Percentiles rank a stretch among this genome's conserved stretches.
Evolutionary conservation across 208 protist genomes (phyloP).

Genomic region (Acanthamoeba lenticulata): DNA sequence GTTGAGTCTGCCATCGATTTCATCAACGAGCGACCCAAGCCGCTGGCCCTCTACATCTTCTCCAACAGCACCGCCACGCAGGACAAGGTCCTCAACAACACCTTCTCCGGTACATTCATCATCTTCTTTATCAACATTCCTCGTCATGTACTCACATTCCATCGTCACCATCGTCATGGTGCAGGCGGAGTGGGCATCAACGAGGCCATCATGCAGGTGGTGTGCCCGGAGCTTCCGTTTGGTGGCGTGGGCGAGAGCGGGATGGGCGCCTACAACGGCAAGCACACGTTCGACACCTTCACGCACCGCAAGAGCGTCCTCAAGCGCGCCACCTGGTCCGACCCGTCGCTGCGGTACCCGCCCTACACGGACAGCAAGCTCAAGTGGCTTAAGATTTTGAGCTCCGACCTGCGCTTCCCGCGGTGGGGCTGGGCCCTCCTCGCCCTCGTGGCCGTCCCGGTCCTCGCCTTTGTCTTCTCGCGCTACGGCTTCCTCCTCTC

Average conservation of each 20-base stretch:
- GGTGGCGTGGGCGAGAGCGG: conserved; percentile 90
- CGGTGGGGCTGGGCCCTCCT: background rate
- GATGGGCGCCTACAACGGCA: conserved; percentile 91
- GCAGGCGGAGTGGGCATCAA: conserved; percentile 76
- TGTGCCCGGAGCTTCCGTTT: conserved; percentile 88
- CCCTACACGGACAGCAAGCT: conserved; percentile 69
- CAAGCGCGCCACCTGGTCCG: background rate
- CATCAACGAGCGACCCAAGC: conserved; percentile 85
- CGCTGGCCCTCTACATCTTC: conserved; percentile 94
- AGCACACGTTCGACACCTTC: conserved; percentile 71
- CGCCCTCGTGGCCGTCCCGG: background rate
- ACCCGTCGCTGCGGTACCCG: conserved; percentile 63
- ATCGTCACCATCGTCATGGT: conserved; percentile 86
- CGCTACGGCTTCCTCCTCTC: conserved; percentile 43
- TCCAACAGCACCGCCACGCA: conserved; percentile 78
- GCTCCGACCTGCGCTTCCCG: background rate
- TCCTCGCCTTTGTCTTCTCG: background rate
- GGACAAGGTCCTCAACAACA: conserved; percentile 74
- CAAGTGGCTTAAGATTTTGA: conserved; percentile 31
- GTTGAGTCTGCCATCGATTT: conserved; percentile 85
- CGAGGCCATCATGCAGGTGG: conserved; percentile 76
- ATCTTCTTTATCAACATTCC: background rate
- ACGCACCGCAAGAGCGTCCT: conserved; percentile 61
- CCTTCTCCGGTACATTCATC: conserved; percentile 74
- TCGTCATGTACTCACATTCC: conserved; percentile 48